These are phyloP conservation scores for Nakazawaea pomicola DNA, from an alignment of 805 yeast species.

Conservation along the genomic window DNA sequence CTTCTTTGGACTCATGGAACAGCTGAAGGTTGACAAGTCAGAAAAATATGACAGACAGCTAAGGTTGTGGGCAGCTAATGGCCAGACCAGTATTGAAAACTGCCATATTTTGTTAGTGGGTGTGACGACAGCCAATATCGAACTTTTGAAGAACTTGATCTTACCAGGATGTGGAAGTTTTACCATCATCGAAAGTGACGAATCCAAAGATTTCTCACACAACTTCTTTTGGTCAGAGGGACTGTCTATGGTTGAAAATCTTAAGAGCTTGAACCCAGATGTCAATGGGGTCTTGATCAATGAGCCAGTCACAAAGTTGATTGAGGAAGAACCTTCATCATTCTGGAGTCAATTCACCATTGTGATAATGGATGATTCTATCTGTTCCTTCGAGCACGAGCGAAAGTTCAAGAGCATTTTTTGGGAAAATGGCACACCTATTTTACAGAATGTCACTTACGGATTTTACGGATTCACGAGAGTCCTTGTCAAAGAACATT, in stretches of 20 bases:
- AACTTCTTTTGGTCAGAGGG: constrained; percentile 39
- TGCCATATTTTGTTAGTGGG: constrained; percentile 60
- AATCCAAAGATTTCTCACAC: constrained; percentile 36
- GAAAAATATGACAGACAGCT: constrained; percentile 81
- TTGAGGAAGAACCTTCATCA: constrained; percentile 14
- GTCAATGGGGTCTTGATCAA: constrained; percentile 33
- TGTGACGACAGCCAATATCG: constrained; percentile 55
- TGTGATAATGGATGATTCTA: constrained; percentile 40
- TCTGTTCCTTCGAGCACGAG: constrained; percentile 20
- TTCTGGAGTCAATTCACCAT: constrained; percentile 47
- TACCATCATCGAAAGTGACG: constrained; percentile 47
- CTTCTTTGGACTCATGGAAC: too few relatives aligned
- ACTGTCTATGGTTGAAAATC: constrained; percentile 29
- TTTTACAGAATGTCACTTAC: constrained; percentile 42
- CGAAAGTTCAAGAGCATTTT: constrained; percentile 29
- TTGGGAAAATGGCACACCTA: constrained; percentile 45
- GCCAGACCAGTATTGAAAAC: constrained; percentile 57
- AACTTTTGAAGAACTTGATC: constrained; percentile 70
- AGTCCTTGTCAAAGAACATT: constrained; percentile 48
- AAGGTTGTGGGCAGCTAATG: constrained; percentile 78
- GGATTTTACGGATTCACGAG: constrained; percentile 67
- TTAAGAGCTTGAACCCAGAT: constrained; percentile 60
- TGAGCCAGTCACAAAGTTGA: not conserved
- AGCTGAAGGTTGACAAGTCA: constrained; percentile 25
- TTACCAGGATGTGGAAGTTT: constrained; percentile 61